Evolutionary conservation across 148 eudicot genomes (phyloP).

Genomic region (Diospyros lotus): DNA sequence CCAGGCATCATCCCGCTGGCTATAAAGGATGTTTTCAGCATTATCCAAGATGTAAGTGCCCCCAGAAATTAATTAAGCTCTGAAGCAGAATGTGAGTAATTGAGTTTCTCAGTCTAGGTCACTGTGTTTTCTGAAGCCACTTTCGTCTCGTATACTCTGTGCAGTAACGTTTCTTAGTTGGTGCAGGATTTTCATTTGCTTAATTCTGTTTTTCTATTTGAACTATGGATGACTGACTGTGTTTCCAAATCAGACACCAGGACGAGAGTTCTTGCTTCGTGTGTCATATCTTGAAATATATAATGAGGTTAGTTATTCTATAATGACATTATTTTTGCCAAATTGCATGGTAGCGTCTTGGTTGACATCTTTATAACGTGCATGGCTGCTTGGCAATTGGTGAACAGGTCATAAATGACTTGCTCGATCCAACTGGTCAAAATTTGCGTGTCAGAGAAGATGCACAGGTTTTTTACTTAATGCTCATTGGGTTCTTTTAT

Average conservation of each 20-base stretch:
- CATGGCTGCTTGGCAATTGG: slow-evolving; percentile 3
- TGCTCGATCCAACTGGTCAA: slow-evolving; percentile 98
- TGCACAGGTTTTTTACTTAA: slow-evolving; percentile 66
- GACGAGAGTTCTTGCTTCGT: slow-evolving; percentile 89
- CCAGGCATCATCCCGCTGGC: slow-evolving; percentile 96
- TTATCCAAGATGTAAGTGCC: slow-evolving; percentile 90
- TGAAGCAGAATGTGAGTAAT: not conserved
- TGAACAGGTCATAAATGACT: slow-evolving; percentile 84
- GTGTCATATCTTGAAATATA: slow-evolving; percentile 97
- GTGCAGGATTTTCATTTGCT: slow-evolving; percentile 4
- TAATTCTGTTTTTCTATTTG: not conserved
- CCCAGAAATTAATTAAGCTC: slow-evolving; percentile 4
- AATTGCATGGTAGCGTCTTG: not conserved
- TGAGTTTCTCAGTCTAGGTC: not conserved
- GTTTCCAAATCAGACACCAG: slow-evolving; percentile 70
- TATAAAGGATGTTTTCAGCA: slow-evolving; percentile 98
- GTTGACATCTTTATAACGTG: not conserved
- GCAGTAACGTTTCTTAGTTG: not conserved
- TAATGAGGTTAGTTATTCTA: slow-evolving; percentile 64
- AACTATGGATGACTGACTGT: slow-evolving; percentile 9
- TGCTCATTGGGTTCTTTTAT: not conserved
- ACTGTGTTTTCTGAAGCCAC: not conserved
- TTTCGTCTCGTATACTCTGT: too few relatives aligned
- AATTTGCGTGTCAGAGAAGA: slow-evolving; percentile 97
- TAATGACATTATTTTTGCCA: not conserved